Conservation (phyloP, 192 early-diverging fungal genomes). For the Kappamyces sp. region DNA sequence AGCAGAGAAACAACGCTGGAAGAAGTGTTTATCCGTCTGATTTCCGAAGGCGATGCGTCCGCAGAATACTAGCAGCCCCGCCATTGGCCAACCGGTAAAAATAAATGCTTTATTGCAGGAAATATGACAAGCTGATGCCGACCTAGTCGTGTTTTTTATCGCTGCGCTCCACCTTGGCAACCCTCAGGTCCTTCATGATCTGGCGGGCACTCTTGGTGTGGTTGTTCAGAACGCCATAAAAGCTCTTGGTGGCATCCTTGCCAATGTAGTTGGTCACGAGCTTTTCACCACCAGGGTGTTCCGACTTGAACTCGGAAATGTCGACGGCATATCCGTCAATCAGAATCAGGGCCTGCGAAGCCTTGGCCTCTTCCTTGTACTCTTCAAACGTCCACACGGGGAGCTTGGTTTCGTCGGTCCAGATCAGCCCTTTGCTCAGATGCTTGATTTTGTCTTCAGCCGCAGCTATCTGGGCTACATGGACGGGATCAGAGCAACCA, state of each 20-base stretch:
- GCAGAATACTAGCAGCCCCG: too few relatives aligned
- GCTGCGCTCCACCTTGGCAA: constrained; percentile 23
- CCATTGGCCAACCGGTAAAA: too few relatives aligned
- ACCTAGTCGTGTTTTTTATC: background rate
- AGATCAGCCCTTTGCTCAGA: constrained; percentile 14
- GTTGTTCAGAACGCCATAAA: constrained; percentile 34
- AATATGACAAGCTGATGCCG: background rate
- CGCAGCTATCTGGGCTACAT: constrained; percentile 18
- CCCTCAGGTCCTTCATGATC: constrained; percentile 26
- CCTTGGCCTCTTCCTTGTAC: constrained; percentile 34
- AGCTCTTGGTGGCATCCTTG: constrained; percentile 29
- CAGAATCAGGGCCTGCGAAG: constrained; percentile 18
- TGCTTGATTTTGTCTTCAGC: constrained; percentile 14
- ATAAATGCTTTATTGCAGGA: too few relatives aligned
- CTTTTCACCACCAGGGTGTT: constrained; percentile 33
- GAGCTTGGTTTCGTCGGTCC: constrained; percentile 19
- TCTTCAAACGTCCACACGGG: constrained; percentile 53
- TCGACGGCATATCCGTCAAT: constrained; percentile 36
- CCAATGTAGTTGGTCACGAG: constrained; percentile 21
- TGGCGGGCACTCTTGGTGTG: constrained; percentile 27
- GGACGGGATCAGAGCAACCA: background rate
- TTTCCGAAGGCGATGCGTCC: background rate
- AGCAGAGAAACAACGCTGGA: constrained; percentile 11
- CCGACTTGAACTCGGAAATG: constrained; percentile 23
- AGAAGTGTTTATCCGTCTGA: constrained; percentile 17